Evolutionary conservation across 2,329 filamentous ascomycete genomes (phyloP), one percentile per base, ranked within the genome.

Genomic region (Curvularia sp.): DNA sequence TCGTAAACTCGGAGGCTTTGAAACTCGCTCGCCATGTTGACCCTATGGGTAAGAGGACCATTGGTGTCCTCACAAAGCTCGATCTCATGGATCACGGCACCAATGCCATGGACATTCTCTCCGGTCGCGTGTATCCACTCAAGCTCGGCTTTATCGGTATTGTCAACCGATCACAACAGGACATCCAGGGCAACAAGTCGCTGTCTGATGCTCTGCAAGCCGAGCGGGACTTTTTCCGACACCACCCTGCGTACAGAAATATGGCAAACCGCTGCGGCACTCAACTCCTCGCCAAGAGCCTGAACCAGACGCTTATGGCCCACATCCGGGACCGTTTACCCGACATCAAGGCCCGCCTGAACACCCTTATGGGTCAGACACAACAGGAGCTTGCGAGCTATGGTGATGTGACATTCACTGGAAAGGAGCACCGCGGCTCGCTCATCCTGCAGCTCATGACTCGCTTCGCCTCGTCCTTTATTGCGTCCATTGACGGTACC

Each of bases 61-160:
- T 99, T 74, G 95, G 95, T 72, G 94, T 99, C 56, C 84, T 99
- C 59, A 98, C 95, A 60, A 99, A 99, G 81, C 83, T 99, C 64
- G 95, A 99, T 76, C 82, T 99, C 57, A 99, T 99, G 95, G 95
- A 99, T 74, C 94, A 99, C 74, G 95, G 95, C 63, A 99, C 95
- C 56, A 98, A 99, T 73, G 95, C 95, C 15, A 84, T 99, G 68
- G 95, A 99, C 73, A 99, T 99, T 68, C 84, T 99, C n/a, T 96
- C 94, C 6, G 95, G 95, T 3, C 89, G 95, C 25, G 95, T 99
- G 3, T 99, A 99, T 77, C 95, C 95, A 8, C 78, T 99, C 69
- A 99, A 98, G 80, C 86, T 99, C 63, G 95, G 95, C 27, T 99
- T 98, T 76, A 98, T 99, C 68, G 95, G 95, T 60, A 93, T 98